phyloP scores from a whole-genome alignment of 495 filamentous ascomycete genomes.

The Delitschia confertaspora region DNA sequence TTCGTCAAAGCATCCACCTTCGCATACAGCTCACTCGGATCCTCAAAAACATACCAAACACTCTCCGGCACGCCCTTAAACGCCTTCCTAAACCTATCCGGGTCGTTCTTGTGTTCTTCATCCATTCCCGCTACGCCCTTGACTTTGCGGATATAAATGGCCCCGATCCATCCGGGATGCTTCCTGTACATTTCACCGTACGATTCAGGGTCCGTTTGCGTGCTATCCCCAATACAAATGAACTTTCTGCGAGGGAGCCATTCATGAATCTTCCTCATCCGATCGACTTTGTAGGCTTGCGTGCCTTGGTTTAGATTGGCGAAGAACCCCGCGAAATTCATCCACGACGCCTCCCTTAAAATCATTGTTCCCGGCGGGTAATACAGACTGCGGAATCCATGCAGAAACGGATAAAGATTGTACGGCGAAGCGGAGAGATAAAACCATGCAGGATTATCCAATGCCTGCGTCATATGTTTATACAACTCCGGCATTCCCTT shows the following conservation, averaged over 20 bases:
- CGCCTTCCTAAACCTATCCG: slow-evolving; percentile 68
- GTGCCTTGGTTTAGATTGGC: slow-evolving; percentile 72
- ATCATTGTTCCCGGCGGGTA: slow-evolving; percentile 74
- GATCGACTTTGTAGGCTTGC: slow-evolving; percentile 75
- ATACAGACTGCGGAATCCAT: slow-evolving; percentile 54
- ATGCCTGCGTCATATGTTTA: slow-evolving; percentile 45
- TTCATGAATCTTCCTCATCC: slow-evolving; percentile 63
- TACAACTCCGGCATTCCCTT: slow-evolving; percentile 82
- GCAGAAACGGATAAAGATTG: slow-evolving; percentile 87
- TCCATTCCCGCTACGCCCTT: slow-evolving; percentile 63
- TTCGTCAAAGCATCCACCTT: slow-evolving; percentile 19
- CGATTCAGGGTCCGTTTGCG: slow-evolving; percentile 83
- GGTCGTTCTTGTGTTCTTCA: slow-evolving; percentile 59
- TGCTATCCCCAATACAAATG: slow-evolving; percentile 81
- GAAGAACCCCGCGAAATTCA: slow-evolving; percentile 73
- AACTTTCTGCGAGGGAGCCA: slow-evolving; percentile 73
- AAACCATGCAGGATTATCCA: slow-evolving; percentile 65
- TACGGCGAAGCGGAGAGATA: slow-evolving; percentile 93
- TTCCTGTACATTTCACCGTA: slow-evolving; percentile 64
- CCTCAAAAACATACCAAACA: slow-evolving; percentile 72
- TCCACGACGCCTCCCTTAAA: slow-evolving; percentile 78
- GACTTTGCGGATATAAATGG: slow-evolving; percentile 78
- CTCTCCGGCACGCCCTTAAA: slow-evolving; percentile 64
- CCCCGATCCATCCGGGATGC: slow-evolving; percentile 63
- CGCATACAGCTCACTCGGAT: slow-evolving; percentile 54